A percentile compares a stretch with the other conserved stretches of the same genome.
phyloP scores from a whole-genome alignment of 2,329 filamentous ascomycete genomes.

The Paracorniculantispora psalliotae region DNA sequence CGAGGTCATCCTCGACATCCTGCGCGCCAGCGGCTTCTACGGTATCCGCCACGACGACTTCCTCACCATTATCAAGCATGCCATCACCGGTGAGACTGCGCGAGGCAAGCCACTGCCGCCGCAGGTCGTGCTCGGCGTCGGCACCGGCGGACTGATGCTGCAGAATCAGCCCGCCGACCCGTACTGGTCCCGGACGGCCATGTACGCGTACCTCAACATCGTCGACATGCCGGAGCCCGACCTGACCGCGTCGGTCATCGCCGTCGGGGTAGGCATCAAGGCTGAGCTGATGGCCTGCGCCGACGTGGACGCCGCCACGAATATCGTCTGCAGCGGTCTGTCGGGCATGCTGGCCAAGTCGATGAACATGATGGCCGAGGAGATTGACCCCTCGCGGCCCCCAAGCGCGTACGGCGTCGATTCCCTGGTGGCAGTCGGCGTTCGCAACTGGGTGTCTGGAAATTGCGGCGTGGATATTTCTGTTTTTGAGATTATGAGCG shows the following conservation, averaged over 20 bases:
- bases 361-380: constrained; percentile 40
- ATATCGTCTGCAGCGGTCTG: constrained; percentile 33
- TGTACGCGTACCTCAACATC: constrained; percentile 44
- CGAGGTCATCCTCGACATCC: constrained; percentile 40
- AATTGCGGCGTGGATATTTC: constrained; percentile 41
- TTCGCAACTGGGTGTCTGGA: constrained; percentile 46
- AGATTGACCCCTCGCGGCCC: constrained; percentile 38
- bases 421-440: constrained; percentile 47
- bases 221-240: constrained; percentile 39
- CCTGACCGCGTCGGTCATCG: constrained; percentile 18
- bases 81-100: constrained; percentile 35
- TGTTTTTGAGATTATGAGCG: constrained; percentile 44
- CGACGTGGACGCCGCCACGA: constrained; percentile 25
- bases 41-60: constrained; percentile 48
- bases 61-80: constrained; percentile 40
- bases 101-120: constrained; percentile 31
- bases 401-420: constrained; percentile 47
- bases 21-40: constrained; percentile 49
- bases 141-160: constrained; percentile 47
- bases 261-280: constrained; percentile 25
- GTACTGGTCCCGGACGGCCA: constrained; percentile 47
- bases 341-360: constrained; percentile 37
- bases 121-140: constrained; percentile 48
- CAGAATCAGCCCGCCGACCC: constrained; percentile 50
- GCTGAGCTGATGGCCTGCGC: constrained; percentile 27